Conservation (phyloP, 2,329 filamentous ascomycete species). For the Trichoderma polysporum region DNA sequence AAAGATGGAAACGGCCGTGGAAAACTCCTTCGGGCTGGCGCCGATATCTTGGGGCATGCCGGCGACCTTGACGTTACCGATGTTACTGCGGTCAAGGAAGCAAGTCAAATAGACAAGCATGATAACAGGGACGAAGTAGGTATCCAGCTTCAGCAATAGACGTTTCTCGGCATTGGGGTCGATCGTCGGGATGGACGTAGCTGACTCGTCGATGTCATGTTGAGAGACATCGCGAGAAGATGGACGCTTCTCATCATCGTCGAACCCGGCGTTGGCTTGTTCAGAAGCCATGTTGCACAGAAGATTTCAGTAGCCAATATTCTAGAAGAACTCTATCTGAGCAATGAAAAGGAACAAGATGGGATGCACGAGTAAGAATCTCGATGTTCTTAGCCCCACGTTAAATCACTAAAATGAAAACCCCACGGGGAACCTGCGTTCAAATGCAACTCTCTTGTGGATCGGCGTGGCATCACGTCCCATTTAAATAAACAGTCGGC, state of each 20-base stretch:
- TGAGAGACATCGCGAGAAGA: conserved; percentile 1
- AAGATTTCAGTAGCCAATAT: not conserved
- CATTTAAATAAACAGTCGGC: conserved; percentile 1
- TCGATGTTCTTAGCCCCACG: not conserved
- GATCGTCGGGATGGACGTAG: conserved; percentile 25
- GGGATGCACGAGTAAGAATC: not conserved
- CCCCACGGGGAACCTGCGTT: conserved; percentile 12
- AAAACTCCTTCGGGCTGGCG: conserved; percentile 33
- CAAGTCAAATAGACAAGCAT: conserved; percentile 56
- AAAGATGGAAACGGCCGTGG: conserved; percentile 35
- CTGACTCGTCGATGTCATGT: not conserved
- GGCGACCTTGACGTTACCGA: conserved; percentile 39
- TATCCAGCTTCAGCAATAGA: conserved; percentile 35
- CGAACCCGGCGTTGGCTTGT: not conserved
- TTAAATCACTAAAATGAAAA: not conserved
- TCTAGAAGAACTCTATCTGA: not conserved
- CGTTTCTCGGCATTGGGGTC: conserved; percentile 32
- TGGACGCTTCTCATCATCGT: conserved; percentile 7
- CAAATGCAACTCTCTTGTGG: not conserved
- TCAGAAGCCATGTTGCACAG: not conserved
- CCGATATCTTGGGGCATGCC: conserved; percentile 37
- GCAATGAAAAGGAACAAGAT: not conserved
- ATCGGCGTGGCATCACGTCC: not conserved
- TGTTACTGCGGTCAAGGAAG: conserved; percentile 56
- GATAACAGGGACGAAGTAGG: conserved; percentile 44